Evolutionary conservation across 1,284 basidiomycete species (phyloP), one percentile per base, ranked within the genome.

Genomic region (Naganishia sp.): DNA sequence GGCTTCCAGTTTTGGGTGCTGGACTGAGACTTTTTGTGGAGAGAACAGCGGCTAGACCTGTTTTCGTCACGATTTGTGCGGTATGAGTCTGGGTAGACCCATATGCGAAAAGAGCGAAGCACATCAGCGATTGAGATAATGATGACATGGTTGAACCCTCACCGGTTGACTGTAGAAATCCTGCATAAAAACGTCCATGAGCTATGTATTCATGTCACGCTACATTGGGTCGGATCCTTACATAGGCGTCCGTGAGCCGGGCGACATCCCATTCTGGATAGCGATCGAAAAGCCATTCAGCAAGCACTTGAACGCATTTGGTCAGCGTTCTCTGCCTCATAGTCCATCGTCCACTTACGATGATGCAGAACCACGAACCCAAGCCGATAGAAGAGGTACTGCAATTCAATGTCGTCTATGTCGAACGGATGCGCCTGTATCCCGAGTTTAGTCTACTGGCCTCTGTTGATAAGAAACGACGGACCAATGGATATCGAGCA

Each of bases 241-340:
- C 59, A 18, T 31, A 39, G 6, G 48, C 48, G 21, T 61, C 59
- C 10, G 46, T 52, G 11, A 61, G 42, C 48, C 48, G 31, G n/a
- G 48, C 33, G 28, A 42, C 59, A 9, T 49, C 39, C 36, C 39
- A 42, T 11, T 52, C 48, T 16, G 59, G 33, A 52, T 61, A 21
- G 13, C 39, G n/a, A 2, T 23, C 59, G 25, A 42, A 61, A n/a
- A 61, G 48, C 59, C 59, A 61, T 42, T 61, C 59, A 18, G 44
- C 48, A 25, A 61, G 59, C 13, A 61, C 59, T 61, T 13, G n/a
- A 2, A 3, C 33, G 11, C 28, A 9, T 5, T 11, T 4, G 21
- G 28, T 55, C 15, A 36, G 21, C 13, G 5, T 2, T 33, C 28
- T n/a, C 28, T 16, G 33, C 2, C 4, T 23, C 7, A 5, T 55